Percentiles rank a stretch among this genome's conserved stretches.
Evolutionary conservation across 192 early-diverging fungal genomes (phyloP).

Genomic region (Coemansia sp.): DNA sequence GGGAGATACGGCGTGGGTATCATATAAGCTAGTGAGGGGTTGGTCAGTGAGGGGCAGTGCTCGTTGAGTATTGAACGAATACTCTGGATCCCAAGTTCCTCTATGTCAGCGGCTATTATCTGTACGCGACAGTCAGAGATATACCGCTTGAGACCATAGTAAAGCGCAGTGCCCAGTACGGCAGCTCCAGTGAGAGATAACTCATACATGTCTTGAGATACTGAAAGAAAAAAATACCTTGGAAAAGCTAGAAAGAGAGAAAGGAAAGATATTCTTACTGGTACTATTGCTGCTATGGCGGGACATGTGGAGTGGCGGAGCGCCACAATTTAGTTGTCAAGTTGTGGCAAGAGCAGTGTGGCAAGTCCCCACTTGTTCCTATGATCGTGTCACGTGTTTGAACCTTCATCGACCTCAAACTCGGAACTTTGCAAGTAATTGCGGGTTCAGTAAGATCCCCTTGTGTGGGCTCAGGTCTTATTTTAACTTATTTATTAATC

Average conservation of each 20-base stretch:
- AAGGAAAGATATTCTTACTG: not conserved
- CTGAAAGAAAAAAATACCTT: not conserved
- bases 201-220: not conserved
- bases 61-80: constrained; percentile 3
- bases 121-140: constrained; percentile 11
- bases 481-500: too few species aligned
- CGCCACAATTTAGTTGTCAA: constrained; percentile 3
- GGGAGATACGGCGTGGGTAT: constrained; percentile 69
- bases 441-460: too few species aligned
- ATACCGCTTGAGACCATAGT: constrained; percentile 9
- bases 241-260: not conserved
- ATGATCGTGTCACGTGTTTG: not conserved
- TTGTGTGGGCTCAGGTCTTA: too few species aligned
- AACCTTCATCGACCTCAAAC: not conserved
- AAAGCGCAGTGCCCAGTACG: constrained; percentile 9
- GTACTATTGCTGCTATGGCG: not conserved
- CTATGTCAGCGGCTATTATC: constrained; percentile 2
- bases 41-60: constrained; percentile 56
- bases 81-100: not conserved
- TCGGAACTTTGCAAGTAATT: not conserved
- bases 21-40: constrained; percentile 50
- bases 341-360: not conserved
- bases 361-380: not conserved
- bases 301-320: not conserved
- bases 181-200: not conserved